phyloP scores from a whole-genome alignment of 2,329 filamentous ascomycete genomes.

The Pseudogymnoascus sp. region DNA sequence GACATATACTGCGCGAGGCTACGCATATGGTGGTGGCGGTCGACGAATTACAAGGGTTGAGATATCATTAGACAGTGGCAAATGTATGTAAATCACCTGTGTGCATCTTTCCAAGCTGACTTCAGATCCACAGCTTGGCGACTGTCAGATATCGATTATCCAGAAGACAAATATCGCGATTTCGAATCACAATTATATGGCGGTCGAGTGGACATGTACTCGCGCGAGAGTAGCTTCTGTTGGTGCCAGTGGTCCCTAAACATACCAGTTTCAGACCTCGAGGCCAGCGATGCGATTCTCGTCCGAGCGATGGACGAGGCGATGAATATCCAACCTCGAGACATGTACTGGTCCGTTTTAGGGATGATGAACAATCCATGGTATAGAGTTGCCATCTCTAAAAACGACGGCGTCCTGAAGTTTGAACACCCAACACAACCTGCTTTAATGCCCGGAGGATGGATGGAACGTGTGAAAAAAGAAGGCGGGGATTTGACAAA shows the following conservation, averaged over 20 bases:
- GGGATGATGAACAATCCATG: conserved; percentile 99
- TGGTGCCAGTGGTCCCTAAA: conserved; percentile 88
- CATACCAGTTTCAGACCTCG: conserved; percentile 55
- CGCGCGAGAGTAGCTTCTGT: conserved; percentile 76
- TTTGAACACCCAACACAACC: conserved; percentile 91
- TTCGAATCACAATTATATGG: conserved; percentile 63
- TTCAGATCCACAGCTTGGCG: conserved; percentile 47
- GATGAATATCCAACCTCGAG: conserved; percentile 77
- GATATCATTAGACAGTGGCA: conserved; percentile 74
- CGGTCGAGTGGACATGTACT: conserved; percentile 70
- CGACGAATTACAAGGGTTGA: conserved; percentile 75
- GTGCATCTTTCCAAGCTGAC: not conserved
- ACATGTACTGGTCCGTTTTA: conserved; percentile 93
- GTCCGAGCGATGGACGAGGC: conserved; percentile 85
- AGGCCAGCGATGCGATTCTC: conserved; percentile 62
- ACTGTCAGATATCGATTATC: conserved; percentile 70
- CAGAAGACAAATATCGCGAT: conserved; percentile 75
- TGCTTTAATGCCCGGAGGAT: conserved; percentile 68
- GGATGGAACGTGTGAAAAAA: conserved; percentile 91
- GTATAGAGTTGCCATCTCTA: conserved; percentile 74
- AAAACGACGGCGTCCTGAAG: conserved; percentile 54
- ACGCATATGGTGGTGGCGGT: conserved; percentile 86
- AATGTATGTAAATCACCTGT: conserved; percentile 30
- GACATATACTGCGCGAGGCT: conserved; percentile 65
- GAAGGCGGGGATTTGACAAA: conserved; percentile 72